A percentile compares a stretch with the other conserved stretches of the same genome.
Evolutionary conservation across 1,139 yeast species (phyloP).

Genomic region (Geotrichum aggregatum): DNA sequence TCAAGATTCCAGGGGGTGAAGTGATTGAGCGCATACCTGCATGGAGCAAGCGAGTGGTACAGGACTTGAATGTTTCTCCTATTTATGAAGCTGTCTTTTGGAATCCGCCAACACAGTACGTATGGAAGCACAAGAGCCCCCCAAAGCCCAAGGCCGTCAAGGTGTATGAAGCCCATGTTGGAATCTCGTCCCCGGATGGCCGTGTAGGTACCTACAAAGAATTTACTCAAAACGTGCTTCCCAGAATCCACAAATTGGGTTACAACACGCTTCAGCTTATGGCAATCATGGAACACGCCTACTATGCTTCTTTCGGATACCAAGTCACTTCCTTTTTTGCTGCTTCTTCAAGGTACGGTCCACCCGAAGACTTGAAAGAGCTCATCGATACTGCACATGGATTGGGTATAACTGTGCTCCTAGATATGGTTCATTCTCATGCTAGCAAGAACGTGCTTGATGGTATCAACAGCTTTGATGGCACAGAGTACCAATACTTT

Average conservation of each 20-base stretch:
- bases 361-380: slow-evolving; percentile 91
- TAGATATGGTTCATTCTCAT: slow-evolving; percentile 94
- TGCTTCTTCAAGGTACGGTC: slow-evolving; percentile 79
- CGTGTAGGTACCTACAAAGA: slow-evolving; percentile 79
- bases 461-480: slow-evolving; percentile 90
- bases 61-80: slow-evolving; percentile 49
- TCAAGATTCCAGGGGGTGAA: slow-evolving; percentile 65
- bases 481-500: slow-evolving; percentile 92
- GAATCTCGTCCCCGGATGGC: slow-evolving; percentile 89
- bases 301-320: slow-evolving; percentile 95
- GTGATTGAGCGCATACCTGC: slow-evolving; percentile 79
- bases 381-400: slow-evolving; percentile 89
- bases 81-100: slow-evolving; percentile 85
- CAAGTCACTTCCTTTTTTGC: slow-evolving; percentile 94
- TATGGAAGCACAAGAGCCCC: slow-evolving; percentile 51
- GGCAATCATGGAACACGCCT: slow-evolving; percentile 99
- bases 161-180: slow-evolving; percentile 94
- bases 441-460: slow-evolving; percentile 92
- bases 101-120: slow-evolving; percentile 67
- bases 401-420: slow-evolving; percentile 75
- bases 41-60: slow-evolving; percentile 82
- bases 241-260: slow-evolving; percentile 76
- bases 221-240: slow-evolving; percentile 73
- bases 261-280: slow-evolving; percentile 90
- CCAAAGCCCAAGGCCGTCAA: slow-evolving; percentile 68